A percentile compares a stretch with the other conserved stretches of the same genome.
These are phyloP conservation scores for Phialocephala sp. DNA, from an alignment of 2,329 filamentous ascomycete genomes.

Conservation along the genomic window DNA sequence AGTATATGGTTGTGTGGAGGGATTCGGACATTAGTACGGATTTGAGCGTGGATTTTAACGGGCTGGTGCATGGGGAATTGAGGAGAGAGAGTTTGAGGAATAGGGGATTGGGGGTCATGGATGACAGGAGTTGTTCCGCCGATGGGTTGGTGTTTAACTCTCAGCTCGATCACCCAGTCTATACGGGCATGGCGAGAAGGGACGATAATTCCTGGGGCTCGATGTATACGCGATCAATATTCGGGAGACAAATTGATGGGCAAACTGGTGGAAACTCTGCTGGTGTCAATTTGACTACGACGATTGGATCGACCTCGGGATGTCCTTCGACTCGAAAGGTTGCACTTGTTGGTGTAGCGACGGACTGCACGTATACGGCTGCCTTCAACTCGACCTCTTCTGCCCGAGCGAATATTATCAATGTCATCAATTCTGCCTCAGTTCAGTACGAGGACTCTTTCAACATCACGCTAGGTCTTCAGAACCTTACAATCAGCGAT, in stretches of 20 bases:
- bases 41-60: conserved; percentile 47
- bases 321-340: conserved; percentile 92
- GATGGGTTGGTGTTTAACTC: conserved; percentile 82
- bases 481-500: conserved; percentile 81
- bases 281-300: conserved; percentile 76
- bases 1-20: conserved; percentile 89
- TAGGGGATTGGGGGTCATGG: conserved; percentile 29
- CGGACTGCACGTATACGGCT: conserved; percentile 86
- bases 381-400: conserved; percentile 69
- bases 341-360: conserved; percentile 88
- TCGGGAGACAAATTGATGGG: conserved; percentile 76
- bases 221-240: conserved; percentile 68
- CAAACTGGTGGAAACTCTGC: conserved; percentile 76
- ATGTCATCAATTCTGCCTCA: conserved; percentile 84
- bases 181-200: conserved; percentile 50
- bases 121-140: conserved; percentile 66
- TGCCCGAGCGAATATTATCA: conserved; percentile 78
- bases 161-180: conserved; percentile 73
- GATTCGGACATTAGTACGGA: conserved; percentile 76
- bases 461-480: conserved; percentile 91
- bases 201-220: conserved; percentile 61
- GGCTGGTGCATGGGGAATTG: conserved; percentile 54
- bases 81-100: conserved; percentile 16
- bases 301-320: conserved; percentile 81
- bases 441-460: conserved; percentile 88